Evolutionary conservation across 1,284 basidiomycete species (phyloP).

Genomic region (Psilocybe mexicana): DNA sequence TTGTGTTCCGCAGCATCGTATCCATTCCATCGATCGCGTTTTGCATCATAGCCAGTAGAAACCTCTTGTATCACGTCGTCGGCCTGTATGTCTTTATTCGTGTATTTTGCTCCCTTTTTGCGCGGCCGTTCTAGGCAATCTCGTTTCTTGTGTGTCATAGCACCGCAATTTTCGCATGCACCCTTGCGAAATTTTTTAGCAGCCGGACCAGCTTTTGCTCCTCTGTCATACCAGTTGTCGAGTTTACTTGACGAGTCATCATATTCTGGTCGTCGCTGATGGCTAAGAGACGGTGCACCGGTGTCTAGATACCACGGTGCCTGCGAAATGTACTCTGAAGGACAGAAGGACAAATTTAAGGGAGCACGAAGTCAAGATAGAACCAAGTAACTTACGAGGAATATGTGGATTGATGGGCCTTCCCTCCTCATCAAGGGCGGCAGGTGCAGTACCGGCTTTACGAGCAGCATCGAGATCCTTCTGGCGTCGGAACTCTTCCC

Average conservation of each 20-base stretch:
- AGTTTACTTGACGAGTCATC: slow-evolving; percentile 71
- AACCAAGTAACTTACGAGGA: slow-evolving; percentile 64
- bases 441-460: slow-evolving; percentile 96
- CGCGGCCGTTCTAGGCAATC: slow-evolving; percentile 97
- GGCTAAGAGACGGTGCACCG: slow-evolving; percentile 87
- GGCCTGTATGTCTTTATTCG: slow-evolving; percentile 86
- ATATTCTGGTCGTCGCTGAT: slow-evolving; percentile 84
- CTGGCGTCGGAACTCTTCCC: slow-evolving; percentile 91
- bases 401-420: slow-evolving; percentile 98
- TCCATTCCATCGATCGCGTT: slow-evolving; percentile 98
- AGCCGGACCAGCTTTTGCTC: slow-evolving; percentile 82
- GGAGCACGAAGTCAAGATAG: not conserved
- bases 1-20: slow-evolving; percentile 91
- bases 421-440: slow-evolving; percentile 93
- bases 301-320: slow-evolving; percentile 99
- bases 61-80: slow-evolving; percentile 90
- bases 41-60: slow-evolving; percentile 87
- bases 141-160: slow-evolving; percentile 88
- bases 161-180: slow-evolving; percentile 98
- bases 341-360: slow-evolving; percentile 5
- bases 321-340: slow-evolving; percentile 86
- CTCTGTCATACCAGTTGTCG: slow-evolving; percentile 92
- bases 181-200: slow-evolving; percentile 97
- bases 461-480: slow-evolving; percentile 96
- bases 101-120: slow-evolving; percentile 94